phyloP scores from a whole-genome alignment of 257 asterid genomes.

The Salvia miltiorrhiza region DNA sequence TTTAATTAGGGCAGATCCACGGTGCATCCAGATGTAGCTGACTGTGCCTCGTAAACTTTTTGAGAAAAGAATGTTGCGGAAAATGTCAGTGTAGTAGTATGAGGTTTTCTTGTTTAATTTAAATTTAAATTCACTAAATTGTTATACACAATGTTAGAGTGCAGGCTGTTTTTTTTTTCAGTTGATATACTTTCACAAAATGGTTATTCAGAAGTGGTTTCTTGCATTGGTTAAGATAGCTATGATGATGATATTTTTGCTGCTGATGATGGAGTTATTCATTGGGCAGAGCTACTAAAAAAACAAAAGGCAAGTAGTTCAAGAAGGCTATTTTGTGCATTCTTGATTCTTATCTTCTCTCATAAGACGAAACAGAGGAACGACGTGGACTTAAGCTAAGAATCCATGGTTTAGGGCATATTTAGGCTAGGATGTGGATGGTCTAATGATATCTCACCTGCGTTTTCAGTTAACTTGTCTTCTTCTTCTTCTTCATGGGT shows the following conservation, averaged over 20 bases:
- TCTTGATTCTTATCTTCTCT: not conserved
- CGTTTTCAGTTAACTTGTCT: not conserved
- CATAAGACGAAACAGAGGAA: not conserved
- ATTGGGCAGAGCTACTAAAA: not conserved
- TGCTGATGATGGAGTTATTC: not conserved
- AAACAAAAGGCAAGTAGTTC: not conserved
- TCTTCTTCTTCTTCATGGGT: constrained; percentile 1
- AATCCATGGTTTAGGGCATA: not conserved
- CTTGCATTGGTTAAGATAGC: not conserved
- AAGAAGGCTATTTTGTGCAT: not conserved
- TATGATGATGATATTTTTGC: not conserved
- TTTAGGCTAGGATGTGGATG: not conserved
- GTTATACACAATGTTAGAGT: not conserved
- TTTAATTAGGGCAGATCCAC: too few species aligned
- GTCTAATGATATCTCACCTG: not conserved
- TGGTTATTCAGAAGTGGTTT: not conserved
- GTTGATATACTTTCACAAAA: not conserved
- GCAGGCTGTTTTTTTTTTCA: too few species aligned
- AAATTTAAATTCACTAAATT: not conserved
- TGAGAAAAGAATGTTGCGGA: not conserved
- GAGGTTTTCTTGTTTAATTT: not conserved
- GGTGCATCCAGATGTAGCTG: too few species aligned
- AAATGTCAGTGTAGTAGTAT: not conserved
- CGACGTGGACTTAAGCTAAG: not conserved
- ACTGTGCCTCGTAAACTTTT: too few species aligned